Conservation (phyloP, 495 filamentous ascomycete species). For the Hypoxylon perforatum region DNA sequence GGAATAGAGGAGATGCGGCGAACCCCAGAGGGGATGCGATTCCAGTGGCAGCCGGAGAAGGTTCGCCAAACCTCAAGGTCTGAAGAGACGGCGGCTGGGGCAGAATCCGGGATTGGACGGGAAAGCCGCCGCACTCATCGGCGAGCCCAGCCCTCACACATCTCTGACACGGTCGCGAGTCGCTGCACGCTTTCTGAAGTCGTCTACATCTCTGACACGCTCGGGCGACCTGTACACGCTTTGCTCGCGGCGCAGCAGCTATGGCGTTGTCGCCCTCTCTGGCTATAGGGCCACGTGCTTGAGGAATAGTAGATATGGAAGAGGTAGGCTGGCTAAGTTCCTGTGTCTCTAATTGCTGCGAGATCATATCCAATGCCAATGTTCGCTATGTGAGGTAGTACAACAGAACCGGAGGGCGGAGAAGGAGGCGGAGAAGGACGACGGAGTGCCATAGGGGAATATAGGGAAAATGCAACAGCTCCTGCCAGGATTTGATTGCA, state of each 20-base stretch:
- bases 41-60: not conserved
- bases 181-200: constrained; percentile 47
- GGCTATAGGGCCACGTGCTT: not conserved
- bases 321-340: not conserved
- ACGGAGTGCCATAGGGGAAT: constrained; percentile 6
- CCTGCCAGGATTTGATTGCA: not conserved
- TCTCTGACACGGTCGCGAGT: constrained; percentile 44
- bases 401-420: constrained; percentile 1
- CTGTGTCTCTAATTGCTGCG: not conserved
- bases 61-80: constrained; percentile 2
- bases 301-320: constrained; percentile 1
- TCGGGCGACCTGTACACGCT: constrained; percentile 43
- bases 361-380: constrained; percentile 17
- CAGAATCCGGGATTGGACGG: not conserved
- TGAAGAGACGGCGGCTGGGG: constrained; percentile 14
- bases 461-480: not conserved
- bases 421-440: not conserved
- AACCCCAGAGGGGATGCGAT: constrained; percentile 1
- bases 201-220: constrained; percentile 47
- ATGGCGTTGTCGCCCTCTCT: not conserved
- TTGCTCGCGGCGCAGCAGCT: constrained; percentile 23
- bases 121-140: constrained; percentile 34
- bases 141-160: constrained; percentile 42
- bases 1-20: constrained; percentile 15
- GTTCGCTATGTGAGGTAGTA: not conserved